Evolutionary conservation across 2,329 filamentous ascomycete genomes (phyloP), one percentile per base, ranked within the genome.

Genomic region (Cylindrodendrum hubeiense): DNA sequence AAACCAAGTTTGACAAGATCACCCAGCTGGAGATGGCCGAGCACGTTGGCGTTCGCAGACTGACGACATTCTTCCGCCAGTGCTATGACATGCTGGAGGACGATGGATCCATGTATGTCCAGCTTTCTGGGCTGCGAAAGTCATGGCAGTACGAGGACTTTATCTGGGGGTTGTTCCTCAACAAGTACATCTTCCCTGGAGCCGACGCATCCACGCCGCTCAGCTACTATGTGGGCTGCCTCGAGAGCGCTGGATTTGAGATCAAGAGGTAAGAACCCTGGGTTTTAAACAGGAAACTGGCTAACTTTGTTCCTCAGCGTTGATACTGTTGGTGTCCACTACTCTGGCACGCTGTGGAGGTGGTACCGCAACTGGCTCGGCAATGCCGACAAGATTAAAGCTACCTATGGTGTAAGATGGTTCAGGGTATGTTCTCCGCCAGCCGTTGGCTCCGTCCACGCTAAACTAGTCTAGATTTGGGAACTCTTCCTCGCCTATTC

Each of bases 331-430:
- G 95, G 95, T 74, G 92, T 97, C 22, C 95, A 98, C 84, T 97
- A 97, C 83, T 97, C 93, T 30, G 94, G 94, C 49, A 98, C 95
- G 17, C 84, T 98, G 59, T 98, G 95, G 95, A 89, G 93, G 79
- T 98, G 95, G 95, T 98, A 98, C 85, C 87, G 95, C 71, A 98
- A 98, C 87, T 98, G 95, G 95, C 87, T 97, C 77, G 94, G 87
- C 81, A 98, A 98, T 86, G 86, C 88, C 72, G 93, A 97, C 64
- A 96, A 97, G 84, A 91, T 98, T 67, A 88, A 91, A 79, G 93
- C 92, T 76, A 97, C 97, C 85, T 98, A 97, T 77, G 95, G 95
- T 71, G 89, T 91, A 75, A 87, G 92, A 76, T 98, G 95, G 95
- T 98, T 92, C 87, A 90, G 94, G 79, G 92, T 95, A 86, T 83